Base-by-base conservation (phyloP, 2,329 filamentous ascomycete species). In the Cladophialophora immunda region DNA sequence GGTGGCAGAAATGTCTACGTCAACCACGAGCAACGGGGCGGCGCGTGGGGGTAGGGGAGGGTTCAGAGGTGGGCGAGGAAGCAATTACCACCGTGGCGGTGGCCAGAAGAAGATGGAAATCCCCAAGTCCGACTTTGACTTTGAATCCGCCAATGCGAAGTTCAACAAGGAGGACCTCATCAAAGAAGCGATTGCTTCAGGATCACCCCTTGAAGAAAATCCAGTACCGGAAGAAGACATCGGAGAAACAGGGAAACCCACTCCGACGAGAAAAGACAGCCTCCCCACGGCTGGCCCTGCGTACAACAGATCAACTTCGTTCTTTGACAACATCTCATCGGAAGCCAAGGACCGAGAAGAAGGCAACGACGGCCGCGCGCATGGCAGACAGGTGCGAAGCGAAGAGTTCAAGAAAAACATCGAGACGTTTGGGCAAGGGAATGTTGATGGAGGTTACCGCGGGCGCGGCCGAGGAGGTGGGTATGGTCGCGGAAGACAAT, bases 291-390 rank as follows among this genome's bases (percentile, higher is more conserved):
- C 73, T 8, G 81, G 83, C 38, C 77, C 80, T 32, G 86, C 88
- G 0, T 99, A 99, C 81, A 94, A 97, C 83, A 97, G 93, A 80
- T 86, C 89, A 4, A 89, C 83, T 3, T 97, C 93, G 1, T 99
- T 99, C 84, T 99, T 99, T 76, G 95, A 99, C 81, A 97, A 99
- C 79, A 97, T 99, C 71, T 97, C 93, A 0, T 97, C 92, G 72
- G 95, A 99, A 77, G 87, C 92, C 69, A 96, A 92, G 78, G 95
- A 99, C 71, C 89, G 95, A 52, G 89, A 92, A 59, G 92, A 94
- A 68, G 89, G 89, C 45, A 77, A 83, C 50, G 86, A 85, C 4
- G 86, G 88, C 69, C 88, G 89, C 77, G 84, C 88, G n/a, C 90
- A 91, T 65, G 93, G 93, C 34, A 89, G 92, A 56, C 93, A 97